phyloP scores from a whole-genome alignment of 257 asterid genomes.

The Cynanchum wilfordii region DNA sequence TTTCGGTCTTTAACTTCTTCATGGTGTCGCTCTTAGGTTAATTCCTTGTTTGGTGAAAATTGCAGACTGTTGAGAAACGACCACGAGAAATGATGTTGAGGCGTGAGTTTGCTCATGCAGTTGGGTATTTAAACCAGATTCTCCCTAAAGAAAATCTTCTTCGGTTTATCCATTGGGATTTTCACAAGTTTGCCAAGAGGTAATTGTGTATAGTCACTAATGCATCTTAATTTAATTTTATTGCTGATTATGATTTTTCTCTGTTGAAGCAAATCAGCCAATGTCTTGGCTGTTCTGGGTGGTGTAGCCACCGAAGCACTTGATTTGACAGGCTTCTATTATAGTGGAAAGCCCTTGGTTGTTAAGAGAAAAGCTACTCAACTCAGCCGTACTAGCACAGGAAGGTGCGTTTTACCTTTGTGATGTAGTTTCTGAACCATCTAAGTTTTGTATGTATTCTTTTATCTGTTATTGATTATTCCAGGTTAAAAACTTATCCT shows the following conservation, averaged over 20 bases:
- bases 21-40: slow-evolving; percentile 1
- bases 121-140: slow-evolving; percentile 93
- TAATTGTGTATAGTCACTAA: slow-evolving; percentile 21
- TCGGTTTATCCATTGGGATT: slow-evolving; percentile 96
- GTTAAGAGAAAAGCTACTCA: slow-evolving; percentile 50
- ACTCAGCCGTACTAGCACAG: slow-evolving; percentile 77
- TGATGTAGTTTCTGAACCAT: too few species aligned
- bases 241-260: slow-evolving; percentile 25
- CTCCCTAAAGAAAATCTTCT: slow-evolving; percentile 72
- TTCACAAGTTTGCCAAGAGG: slow-evolving; percentile 98
- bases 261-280: slow-evolving; percentile 89
- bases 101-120: slow-evolving; percentile 95
- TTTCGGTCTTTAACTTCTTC: neutral
- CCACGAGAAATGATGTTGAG: slow-evolving; percentile 99
- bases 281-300: slow-evolving; percentile 96
- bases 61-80: slow-evolving; percentile 94
- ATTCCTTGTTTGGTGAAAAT: slow-evolving; percentile 15
- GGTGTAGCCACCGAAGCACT: slow-evolving; percentile 98
- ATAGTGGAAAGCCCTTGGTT: slow-evolving; percentile 70
- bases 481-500: neutral
- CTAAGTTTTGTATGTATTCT: too few species aligned
- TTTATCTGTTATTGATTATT: neutral
- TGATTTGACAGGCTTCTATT: slow-evolving; percentile 88
- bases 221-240: slow-evolving; percentile 18
- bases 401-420: slow-evolving; percentile 61